Percentiles rank a stretch among this genome's conserved stretches.
phyloP scores from a whole-genome alignment of 2,329 filamentous ascomycete genomes.

The Colletotrichum paranaense region DNA sequence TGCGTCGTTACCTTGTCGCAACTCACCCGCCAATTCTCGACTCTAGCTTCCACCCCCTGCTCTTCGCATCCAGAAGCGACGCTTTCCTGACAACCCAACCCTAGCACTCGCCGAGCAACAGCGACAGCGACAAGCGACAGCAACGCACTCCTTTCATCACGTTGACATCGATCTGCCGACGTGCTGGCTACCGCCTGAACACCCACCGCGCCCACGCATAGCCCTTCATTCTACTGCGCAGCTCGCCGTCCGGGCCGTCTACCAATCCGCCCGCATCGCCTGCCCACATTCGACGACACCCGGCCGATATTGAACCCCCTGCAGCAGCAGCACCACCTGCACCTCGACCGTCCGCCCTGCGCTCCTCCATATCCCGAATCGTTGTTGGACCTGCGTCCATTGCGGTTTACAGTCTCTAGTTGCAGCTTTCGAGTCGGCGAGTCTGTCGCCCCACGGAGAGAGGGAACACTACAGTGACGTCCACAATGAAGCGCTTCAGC shows the following conservation, averaged over 20 bases:
- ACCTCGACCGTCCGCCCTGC: slow-evolving; percentile 17
- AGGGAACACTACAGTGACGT: slow-evolving; percentile 40
- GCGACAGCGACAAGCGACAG: no score
- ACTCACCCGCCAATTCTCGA: slow-evolving; percentile 9
- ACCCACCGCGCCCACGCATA: not conserved
- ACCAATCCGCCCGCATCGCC: slow-evolving; percentile 4
- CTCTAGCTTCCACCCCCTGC: slow-evolving; percentile 21
- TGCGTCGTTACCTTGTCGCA: slow-evolving; percentile 26
- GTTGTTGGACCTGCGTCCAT: slow-evolving; percentile 28
- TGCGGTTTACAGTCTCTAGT: slow-evolving; percentile 19
- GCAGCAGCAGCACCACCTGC: not conserved
- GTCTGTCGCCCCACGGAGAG: slow-evolving; percentile 32
- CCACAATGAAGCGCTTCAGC: slow-evolving; percentile 95
- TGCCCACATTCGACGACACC: not conserved
- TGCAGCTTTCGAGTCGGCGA: slow-evolving; percentile 29
- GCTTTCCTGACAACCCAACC: slow-evolving; percentile 26
- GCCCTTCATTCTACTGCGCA: slow-evolving; percentile 7
- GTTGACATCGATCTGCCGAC: slow-evolving; percentile 33
- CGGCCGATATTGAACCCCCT: not conserved
- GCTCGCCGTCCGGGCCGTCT: not conserved
- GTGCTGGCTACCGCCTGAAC: slow-evolving; percentile 23
- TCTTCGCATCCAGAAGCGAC: slow-evolving; percentile 30
- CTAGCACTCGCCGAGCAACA: slow-evolving; percentile 29
- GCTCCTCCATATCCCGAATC: slow-evolving; percentile 11
- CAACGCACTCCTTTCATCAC: slow-evolving; percentile 26